Evolutionary conservation across 495 filamentous ascomycete genomes (phyloP).

Genomic region (Hypoxylon lenormandii): DNA sequence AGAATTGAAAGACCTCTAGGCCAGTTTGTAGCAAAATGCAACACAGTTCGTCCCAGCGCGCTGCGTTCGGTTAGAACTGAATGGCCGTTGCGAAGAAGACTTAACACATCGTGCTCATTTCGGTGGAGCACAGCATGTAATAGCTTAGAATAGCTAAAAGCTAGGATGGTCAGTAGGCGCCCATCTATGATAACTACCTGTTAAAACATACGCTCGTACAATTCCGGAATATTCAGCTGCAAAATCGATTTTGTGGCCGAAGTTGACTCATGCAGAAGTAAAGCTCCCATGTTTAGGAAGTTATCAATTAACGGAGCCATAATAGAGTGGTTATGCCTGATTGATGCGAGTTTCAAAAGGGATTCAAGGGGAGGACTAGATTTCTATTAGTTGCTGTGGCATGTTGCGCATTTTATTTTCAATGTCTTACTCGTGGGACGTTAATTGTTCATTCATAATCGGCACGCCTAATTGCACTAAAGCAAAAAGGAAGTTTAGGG

Average conservation of each 20-base stretch:
- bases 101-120: slow-evolving; percentile 3
- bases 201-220: slow-evolving; percentile 15
- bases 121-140: background rate
- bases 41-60: background rate
- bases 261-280: background rate
- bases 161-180: background rate
- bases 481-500: background rate
- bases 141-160: background rate
- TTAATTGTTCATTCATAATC: background rate
- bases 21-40: slow-evolving; percentile 26
- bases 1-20: slow-evolving; percentile 20
- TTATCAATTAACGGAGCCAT: background rate
- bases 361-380: too few relatives aligned
- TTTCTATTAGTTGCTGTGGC: background rate
- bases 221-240: background rate
- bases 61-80: slow-evolving; percentile 1
- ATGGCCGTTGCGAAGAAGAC: background rate
- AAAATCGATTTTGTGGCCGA: background rate
- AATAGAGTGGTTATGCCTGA: too few relatives aligned
- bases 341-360: too few relatives aligned
- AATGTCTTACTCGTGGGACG: background rate
- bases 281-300: background rate
- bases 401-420: background rate
- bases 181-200: background rate
- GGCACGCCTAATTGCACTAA: slow-evolving; percentile 12